Evolutionary conservation across 2,329 filamentous ascomycete genomes (phyloP), one percentile per base, ranked within the genome.

Genomic region (Diplocarpon mali): DNA sequence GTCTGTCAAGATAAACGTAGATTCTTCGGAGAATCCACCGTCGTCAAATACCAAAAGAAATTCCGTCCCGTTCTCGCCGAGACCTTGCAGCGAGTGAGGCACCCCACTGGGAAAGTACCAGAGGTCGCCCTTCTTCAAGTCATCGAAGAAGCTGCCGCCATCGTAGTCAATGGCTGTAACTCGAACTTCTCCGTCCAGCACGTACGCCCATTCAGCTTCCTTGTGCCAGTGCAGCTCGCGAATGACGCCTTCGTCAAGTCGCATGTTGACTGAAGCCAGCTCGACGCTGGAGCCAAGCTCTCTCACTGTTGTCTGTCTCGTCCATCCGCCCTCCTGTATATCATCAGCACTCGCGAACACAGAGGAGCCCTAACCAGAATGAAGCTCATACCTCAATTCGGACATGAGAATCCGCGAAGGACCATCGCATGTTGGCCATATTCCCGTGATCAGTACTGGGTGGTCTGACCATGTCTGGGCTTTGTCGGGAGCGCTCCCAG

Each of bases 211-310:
- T 58, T 87, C 83, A 31, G 81, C 81, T 62, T 85, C 79, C 56
- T 83, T 84, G 67, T 88, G 83, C 83, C 83, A 88, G 58, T 87
- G 83, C 9, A 87, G 69, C 61, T 88, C 83, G 24, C 83, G 80
- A 54, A 85, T 84, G 32, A 81, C 82, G 35, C 81, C 81, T 50
- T 76, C 65, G 27, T 80, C 81, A 2, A 88, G 75, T n/a, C 82
- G 76, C 83, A 87, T 87, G 60, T 87, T 85, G 46, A 86, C 83
- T 35, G 78, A 76, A 2, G 83, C 83, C 17, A 87, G 70, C 60
- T 86, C 79, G 20, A 76, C 69, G 56, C 76, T 81, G 7, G 75
- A 73, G 30, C 72, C 69, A 2, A 84, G 67, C 63, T 83, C 78
- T 28, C 75, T 71, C 15, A 79, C 66, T 2, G 78, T 84, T 0